Evolutionary conservation across 2,329 filamentous ascomycete genomes (phyloP), one percentile per base, ranked within the genome.

Genomic region (Fusarium setosum): DNA sequence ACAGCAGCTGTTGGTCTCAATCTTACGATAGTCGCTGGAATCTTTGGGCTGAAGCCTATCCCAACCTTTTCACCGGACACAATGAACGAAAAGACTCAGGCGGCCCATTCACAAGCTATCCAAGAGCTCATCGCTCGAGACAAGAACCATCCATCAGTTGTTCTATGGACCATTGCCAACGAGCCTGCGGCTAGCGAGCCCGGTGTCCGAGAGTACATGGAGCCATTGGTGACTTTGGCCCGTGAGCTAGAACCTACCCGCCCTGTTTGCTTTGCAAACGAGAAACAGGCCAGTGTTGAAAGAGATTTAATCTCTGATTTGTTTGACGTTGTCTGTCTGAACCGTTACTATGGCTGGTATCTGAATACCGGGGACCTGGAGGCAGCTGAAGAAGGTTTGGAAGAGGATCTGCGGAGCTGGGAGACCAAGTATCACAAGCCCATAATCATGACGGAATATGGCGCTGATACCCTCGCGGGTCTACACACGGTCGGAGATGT

Each of bases 301-400:
- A 50, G 24, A 9, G 61, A 64, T 29, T 10, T 55, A 1, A 64
- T 64, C n/a, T 20, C 58, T 0, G 53, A 64, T 18, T 40, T 64
- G 5, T 64, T 61, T 11, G 61, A 64, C 20, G 58, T 64, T 2
- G 13, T 64, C 12, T 61, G 57, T 29, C 31, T 61, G 1, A 64
- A 64, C 13, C 58, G 61, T 5, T 64, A 64, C 26, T 64, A 64
- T n/a, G 61, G 61, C 5, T 64, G 61, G 61, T 64, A 64, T 18
- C 8, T 45, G 2, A 32, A 58, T 11, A 61, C 53, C 1, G 61
- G 61, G 1, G 58, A 64, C 13, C 32, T 61, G 1, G 58, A 49
- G 4, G 42, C 42, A 21, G 61, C 61, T 12, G 61, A 64, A 21
- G 17, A 37, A 8, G 61, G 31, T 2, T 20, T 64, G 4, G 58